Evolutionary conservation across 2,329 filamentous ascomycete species (phyloP), one percentile per base, ranked within the genome.

Genomic region (Onygena corvina): DNA sequence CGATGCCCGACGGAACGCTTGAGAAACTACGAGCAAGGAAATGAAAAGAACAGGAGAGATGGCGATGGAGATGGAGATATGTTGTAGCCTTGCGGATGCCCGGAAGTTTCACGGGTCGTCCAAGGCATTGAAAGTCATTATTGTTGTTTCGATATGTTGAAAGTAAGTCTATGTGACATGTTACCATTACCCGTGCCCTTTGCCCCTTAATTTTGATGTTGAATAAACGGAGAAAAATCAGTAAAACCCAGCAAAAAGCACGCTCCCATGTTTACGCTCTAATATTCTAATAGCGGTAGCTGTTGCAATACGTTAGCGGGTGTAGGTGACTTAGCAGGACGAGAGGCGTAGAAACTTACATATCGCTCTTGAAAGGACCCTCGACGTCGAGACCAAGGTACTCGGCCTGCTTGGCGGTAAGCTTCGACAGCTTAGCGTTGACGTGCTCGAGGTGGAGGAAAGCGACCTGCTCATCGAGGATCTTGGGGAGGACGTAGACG

Each of bases 401-500:
- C 66, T 96, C 92, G 60, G 87, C 84, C 79, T 98, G 92, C 61
- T 84, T 84, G 53, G 76, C 64, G 66, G 81, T 86, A 67, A 98
- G 82, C 71, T 81, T 83, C 69, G 83, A 86, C 65, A 98, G 81
- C 80, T 96, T 88, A 65, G 79, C 92, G 74, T 94, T 93, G 77
- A 87, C 84, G 77, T 96, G 92, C 58, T 76, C 80, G 60, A 95
- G 76, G 76, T 98, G 92, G 59, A 95, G 85, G 67, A 83, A 80
- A 67, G 92, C 92, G 66, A 98, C 92, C 76, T 95, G 88, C 82
- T 98, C 92, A 64, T 98, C 92, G 58, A 98, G 83, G 65, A 94
- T 88, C 88, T 98, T 98, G 72, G 92, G 92, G 62, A 95, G 79
- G 63, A 93, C 89, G 73, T 93, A 95, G 75, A 96, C 92, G 64